Evolutionary conservation across 1,284 basidiomycete species (phyloP).

Genomic region (Irpex lacteus): DNA sequence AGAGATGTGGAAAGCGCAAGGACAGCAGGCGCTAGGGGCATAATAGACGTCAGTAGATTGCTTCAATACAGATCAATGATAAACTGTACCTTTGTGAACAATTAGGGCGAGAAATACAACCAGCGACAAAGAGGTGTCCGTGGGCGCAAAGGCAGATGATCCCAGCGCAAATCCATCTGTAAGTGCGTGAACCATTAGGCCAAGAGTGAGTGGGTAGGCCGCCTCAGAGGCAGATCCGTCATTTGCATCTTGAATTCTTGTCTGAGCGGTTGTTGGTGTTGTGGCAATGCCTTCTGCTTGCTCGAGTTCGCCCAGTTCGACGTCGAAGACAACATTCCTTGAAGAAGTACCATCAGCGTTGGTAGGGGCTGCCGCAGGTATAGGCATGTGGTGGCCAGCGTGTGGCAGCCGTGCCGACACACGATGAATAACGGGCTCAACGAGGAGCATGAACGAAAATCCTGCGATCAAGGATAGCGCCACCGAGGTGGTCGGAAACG

Average conservation of each 20-base stretch:
- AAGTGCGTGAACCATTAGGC: conserved; percentile 81
- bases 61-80: background rate
- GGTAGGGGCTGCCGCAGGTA: conserved; percentile 6
- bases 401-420: conserved; percentile 44
- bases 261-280: too few relatives aligned
- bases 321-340: conserved; percentile 53
- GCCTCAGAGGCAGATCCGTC: background rate
- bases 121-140: conserved; percentile 55
- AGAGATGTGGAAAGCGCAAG: conserved; percentile 82
- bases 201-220: conserved; percentile 76
- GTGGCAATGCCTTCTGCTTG: conserved; percentile 27
- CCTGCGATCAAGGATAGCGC: conserved; percentile 76
- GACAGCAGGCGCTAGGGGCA: conserved; percentile 73
- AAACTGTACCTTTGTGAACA: conserved; percentile 77
- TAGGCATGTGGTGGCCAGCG: conserved; percentile 22
- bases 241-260: background rate
- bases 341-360: conserved; percentile 19
- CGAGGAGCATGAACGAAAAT: conserved; percentile 82
- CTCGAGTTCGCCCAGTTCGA: conserved; percentile 53
- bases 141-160: conserved; percentile 48
- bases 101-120: conserved; percentile 87
- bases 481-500: conserved; percentile 53
- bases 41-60: background rate
- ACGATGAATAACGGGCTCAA: conserved; percentile 51
- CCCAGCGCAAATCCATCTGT: conserved; percentile 91